Percentiles rank a stretch among this genome's conserved stretches.
Evolutionary conservation across 768 basidiomycete genomes (phyloP).

Genomic region (Leccinum variicolor): DNA sequence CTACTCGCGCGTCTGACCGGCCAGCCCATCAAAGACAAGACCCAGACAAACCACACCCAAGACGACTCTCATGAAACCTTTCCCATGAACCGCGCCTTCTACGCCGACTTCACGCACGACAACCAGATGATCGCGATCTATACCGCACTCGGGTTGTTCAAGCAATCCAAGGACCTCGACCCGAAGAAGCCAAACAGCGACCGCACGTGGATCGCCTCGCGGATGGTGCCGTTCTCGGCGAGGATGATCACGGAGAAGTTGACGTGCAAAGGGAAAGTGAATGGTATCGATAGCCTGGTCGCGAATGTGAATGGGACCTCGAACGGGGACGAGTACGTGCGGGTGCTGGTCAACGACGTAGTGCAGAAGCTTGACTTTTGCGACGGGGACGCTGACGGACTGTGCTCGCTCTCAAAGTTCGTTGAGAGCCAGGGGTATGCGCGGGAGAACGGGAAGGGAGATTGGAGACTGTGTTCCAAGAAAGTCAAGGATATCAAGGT

Average conservation of each 20-base stretch:
- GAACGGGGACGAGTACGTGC: neutral
- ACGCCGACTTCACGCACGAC: neutral
- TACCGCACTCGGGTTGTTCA: neutral
- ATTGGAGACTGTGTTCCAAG: neutral
- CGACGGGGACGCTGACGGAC: neutral
- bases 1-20: slow-evolving; percentile 23
- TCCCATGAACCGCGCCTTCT: neutral
- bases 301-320: no score
- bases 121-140: neutral
- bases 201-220: neutral
- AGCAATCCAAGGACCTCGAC: neutral
- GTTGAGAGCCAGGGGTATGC: neutral
- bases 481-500: neutral
- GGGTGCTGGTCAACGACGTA: neutral
- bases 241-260: slow-evolving; percentile 66
- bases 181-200: neutral
- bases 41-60: slow-evolving; percentile 58
- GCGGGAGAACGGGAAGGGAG: neutral
- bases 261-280: neutral
- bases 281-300: neutral
- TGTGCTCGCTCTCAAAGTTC: neutral
- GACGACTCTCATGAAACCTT: neutral
- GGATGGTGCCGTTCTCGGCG: slow-evolving; percentile 68
- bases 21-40: slow-evolving; percentile 58
- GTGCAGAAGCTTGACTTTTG: neutral